Evolutionary conservation across 768 basidiomycete genomes (phyloP).

Genomic region (Sutorius australiensis): DNA sequence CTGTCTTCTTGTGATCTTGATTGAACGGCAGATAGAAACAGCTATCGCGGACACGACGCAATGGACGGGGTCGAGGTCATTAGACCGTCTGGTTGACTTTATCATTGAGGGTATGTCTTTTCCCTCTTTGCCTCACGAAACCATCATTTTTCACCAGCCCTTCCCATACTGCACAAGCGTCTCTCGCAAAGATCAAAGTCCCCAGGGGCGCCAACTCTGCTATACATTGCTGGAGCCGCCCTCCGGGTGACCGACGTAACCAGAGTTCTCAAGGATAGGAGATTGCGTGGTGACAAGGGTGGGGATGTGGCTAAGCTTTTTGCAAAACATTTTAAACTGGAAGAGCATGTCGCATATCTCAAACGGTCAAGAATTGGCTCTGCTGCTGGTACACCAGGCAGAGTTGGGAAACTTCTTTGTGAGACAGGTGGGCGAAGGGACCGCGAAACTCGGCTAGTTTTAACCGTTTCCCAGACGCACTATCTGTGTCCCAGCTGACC

Average conservation of each 20-base stretch:
- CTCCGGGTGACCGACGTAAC: conserved; percentile 89
- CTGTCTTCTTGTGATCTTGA: conserved; percentile 34
- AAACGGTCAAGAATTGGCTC: conserved; percentile 80
- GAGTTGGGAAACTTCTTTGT: conserved; percentile 80
- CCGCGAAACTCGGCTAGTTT: neutral
- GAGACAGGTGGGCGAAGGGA: conserved; percentile 51
- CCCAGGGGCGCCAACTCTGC: conserved; percentile 80
- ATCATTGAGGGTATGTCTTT: conserved; percentile 61
- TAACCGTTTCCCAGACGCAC: conserved; percentile 49
- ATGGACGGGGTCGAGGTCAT: conserved; percentile 69
- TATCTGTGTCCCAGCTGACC: conserved; percentile 69
- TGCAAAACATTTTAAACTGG: conserved; percentile 89
- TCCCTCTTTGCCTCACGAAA: neutral
- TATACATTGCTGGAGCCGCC: conserved; percentile 86
- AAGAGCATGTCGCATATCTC: conserved; percentile 83
- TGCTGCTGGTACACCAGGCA: conserved; percentile 89
- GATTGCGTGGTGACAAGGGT: conserved; percentile 72
- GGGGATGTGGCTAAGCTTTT: conserved; percentile 95
- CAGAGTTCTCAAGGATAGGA: conserved; percentile 64
- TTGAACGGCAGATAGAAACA: conserved; percentile 58
- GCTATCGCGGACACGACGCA: conserved; percentile 71
- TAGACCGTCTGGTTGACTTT: conserved; percentile 71
- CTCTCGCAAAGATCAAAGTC: conserved; percentile 72
- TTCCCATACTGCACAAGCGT: conserved; percentile 64
- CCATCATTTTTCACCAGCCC: conserved; percentile 37